Evolutionary conservation across 129 eudicot species (phyloP).

Genomic region (Heracleum sosnowskyi): DNA sequence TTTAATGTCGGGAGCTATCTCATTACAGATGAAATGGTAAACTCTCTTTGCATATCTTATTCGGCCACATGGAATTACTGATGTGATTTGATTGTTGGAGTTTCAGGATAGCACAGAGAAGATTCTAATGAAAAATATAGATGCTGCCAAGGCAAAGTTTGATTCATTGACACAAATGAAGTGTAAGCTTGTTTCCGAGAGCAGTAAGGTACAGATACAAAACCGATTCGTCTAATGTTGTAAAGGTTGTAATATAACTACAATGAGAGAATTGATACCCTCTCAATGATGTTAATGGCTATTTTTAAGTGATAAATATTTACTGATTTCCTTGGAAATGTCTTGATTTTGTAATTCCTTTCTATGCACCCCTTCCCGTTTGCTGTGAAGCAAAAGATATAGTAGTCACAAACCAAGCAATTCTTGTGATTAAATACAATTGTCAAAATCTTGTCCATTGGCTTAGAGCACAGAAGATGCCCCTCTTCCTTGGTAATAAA

Average conservation of each 20-base stretch:
- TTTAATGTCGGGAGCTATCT: slow-evolving; percentile 17
- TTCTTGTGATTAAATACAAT: neutral
- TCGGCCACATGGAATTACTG: neutral
- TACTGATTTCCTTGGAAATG: neutral
- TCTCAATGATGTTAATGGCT: neutral
- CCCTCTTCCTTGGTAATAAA: neutral
- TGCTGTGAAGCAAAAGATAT: neutral
- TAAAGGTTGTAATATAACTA: neutral
- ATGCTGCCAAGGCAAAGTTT: slow-evolving; percentile 52
- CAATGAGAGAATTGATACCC: neutral
- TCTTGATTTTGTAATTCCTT: neutral
- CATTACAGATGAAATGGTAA: slow-evolving; percentile 22
- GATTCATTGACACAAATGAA: slow-evolving; percentile 32
- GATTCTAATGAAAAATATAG: slow-evolving; percentile 24
- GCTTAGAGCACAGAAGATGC: neutral
- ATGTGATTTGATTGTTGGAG: slow-evolving; percentile 3
- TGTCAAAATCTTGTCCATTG: neutral
- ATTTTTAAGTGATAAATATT: neutral
- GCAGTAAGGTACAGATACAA: slow-evolving; percentile 36
- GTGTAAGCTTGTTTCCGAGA: slow-evolving; percentile 42
- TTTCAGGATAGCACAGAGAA: slow-evolving; percentile 35
- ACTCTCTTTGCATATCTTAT: slow-evolving; percentile 12
- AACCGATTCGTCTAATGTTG: slow-evolving; percentile 9
- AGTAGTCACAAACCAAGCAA: neutral
- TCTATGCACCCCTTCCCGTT: neutral